Conservation (phyloP, 176 grass and related monocot species). For the Oryza glumipatula region DNA sequence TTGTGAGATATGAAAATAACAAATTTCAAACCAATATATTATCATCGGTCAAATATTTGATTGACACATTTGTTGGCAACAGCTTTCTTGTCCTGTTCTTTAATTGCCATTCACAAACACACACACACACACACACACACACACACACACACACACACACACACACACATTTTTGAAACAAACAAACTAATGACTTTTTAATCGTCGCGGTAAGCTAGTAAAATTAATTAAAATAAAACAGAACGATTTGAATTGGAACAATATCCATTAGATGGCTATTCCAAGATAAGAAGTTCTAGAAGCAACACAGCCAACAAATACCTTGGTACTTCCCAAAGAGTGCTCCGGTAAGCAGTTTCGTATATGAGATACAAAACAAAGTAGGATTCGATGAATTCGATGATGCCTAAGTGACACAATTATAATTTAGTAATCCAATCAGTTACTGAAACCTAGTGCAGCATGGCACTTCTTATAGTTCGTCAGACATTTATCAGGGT, state of each 20-base stretch:
- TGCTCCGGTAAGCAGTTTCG: slow-evolving; percentile 30
- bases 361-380: slow-evolving; percentile 17
- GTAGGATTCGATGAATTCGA: background rate
- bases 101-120: background rate
- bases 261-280: background rate
- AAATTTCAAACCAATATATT: too few species aligned
- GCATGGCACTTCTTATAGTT: background rate
- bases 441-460: background rate
- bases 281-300: slow-evolving; percentile 15
- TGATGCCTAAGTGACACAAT: background rate
- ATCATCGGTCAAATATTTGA: too few species aligned
- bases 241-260: background rate
- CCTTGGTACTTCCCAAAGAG: slow-evolving; percentile 17
- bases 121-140: too few species aligned
- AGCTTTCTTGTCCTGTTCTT: background rate
- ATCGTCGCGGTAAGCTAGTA: background rate
- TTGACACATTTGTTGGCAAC: background rate
- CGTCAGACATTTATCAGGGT: background rate
- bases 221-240: background rate
- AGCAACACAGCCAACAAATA: slow-evolving; percentile 1
- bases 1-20: too few species aligned
- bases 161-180: too few species aligned
- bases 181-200: background rate
- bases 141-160: too few species aligned
- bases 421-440: slow-evolving; percentile 1